Percentiles rank a stretch among this genome's conserved stretches.
These are phyloP conservation scores for Cladophialophora immunda DNA, from an alignment of 2,329 filamentous ascomycete species.

Conservation along the genomic window DNA sequence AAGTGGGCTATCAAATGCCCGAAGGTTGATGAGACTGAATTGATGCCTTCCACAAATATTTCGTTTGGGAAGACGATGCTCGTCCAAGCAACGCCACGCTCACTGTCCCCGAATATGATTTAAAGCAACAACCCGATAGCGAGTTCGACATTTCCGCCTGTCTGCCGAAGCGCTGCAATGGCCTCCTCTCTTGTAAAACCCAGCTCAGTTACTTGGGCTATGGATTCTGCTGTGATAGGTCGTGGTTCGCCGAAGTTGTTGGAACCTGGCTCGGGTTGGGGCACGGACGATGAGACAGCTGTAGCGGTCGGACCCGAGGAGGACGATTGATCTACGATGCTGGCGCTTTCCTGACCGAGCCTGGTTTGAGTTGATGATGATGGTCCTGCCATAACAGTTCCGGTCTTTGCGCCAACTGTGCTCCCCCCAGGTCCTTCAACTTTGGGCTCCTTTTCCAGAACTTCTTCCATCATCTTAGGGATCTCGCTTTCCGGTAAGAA, in stretches of 20 bases:
- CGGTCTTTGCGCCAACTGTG: constrained; percentile 82
- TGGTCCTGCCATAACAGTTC: constrained; percentile 60
- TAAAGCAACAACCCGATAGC: constrained; percentile 77
- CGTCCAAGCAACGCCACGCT: constrained; percentile 10
- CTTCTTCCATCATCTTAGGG: constrained; percentile 78
- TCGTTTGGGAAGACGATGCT: not conserved
- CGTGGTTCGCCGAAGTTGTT: constrained; percentile 41
- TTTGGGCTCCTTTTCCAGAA: constrained; percentile 79
- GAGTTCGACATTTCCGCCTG: constrained; percentile 84
- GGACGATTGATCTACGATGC: constrained; percentile 32
- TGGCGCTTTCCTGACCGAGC: constrained; percentile 27
- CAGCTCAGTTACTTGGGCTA: constrained; percentile 78
- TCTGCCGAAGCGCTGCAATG: constrained; percentile 80
- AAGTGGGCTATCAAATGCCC: not conserved
- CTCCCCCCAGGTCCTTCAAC: constrained; percentile 88
- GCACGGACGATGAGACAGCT: constrained; percentile 30
- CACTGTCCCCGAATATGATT: not conserved
- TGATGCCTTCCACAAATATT: not conserved
- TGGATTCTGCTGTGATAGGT: constrained; percentile 66
- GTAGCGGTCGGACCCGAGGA: not conserved
- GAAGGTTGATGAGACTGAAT: not conserved
- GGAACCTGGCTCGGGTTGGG: constrained; percentile 34
- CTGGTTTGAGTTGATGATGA: constrained; percentile 10
- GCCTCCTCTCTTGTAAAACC: constrained; percentile 81
- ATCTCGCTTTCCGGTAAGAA: constrained; percentile 95